These are phyloP conservation scores for Aspergillus cristatus DNA, from an alignment of 495 filamentous ascomycete species.

Conservation along the genomic window DNA sequence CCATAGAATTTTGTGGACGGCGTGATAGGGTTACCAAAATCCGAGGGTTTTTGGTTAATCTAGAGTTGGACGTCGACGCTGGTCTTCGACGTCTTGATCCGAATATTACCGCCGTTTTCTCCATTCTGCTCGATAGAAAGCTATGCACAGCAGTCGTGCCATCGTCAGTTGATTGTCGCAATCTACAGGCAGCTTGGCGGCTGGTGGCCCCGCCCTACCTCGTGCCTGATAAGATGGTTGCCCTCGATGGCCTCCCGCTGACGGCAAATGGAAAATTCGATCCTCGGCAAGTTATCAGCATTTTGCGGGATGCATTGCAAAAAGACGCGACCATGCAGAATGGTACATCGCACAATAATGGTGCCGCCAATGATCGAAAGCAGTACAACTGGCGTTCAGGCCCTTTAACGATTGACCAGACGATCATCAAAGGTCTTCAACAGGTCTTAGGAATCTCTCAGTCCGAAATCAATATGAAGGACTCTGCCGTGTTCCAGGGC, in stretches of 20 bases:
- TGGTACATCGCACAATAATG: no score
- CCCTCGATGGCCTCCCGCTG: not conserved
- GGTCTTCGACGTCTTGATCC: not conserved
- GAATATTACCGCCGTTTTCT: not conserved
- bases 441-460: not conserved
- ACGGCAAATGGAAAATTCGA: conserved; percentile 1
- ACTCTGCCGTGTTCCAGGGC: conserved; percentile 2
- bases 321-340: no score
- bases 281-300: not conserved
- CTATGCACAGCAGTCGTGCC: not conserved
- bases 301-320: no score
- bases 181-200: not conserved
- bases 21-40: conserved; percentile 15
- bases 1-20: conserved; percentile 11
- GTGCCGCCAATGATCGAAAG: no score
- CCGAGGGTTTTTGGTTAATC: conserved; percentile 18
- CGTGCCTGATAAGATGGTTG: conserved; percentile 1
- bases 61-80: conserved; percentile 7
- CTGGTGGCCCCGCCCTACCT: not conserved
- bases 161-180: not conserved
- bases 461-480: not conserved
- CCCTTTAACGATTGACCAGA: not conserved
- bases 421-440: not conserved
- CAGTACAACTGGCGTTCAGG: not conserved
- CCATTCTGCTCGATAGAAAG: not conserved